These are phyloP conservation scores for Kazachstania bromeliacearum DNA, from an alignment of 805 yeast species.

Conservation along the genomic window DNA sequence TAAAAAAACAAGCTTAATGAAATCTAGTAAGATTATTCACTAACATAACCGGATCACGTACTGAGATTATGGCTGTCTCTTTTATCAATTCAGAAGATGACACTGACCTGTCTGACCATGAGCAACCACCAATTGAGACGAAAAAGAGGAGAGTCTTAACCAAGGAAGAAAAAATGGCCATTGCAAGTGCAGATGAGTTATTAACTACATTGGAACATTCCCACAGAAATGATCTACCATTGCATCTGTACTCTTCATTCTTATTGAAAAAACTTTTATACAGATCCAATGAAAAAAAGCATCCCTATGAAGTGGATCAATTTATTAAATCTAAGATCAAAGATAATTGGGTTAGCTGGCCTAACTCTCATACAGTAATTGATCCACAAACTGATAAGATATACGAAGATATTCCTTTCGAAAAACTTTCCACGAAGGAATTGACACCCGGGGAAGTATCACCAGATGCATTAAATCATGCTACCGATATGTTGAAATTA, in stretches of 20 bases:
- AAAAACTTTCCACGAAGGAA: background rate
- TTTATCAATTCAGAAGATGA: too few relatives aligned
- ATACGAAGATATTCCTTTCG: constrained; percentile 15
- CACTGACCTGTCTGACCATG: too few relatives aligned
- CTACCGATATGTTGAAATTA: constrained; percentile 16
- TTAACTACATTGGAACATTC: constrained; percentile 38
- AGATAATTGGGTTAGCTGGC: constrained; percentile 52
- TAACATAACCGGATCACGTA: too few relatives aligned
- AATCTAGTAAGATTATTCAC: too few relatives aligned
- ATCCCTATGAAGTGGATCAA: constrained; percentile 29
- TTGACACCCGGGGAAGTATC: constrained; percentile 21
- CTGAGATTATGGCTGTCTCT: too few relatives aligned
- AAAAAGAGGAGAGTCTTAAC: background rate
- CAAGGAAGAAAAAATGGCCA: constrained; percentile 8
- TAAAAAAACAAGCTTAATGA: too few relatives aligned
- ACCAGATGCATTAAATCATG: constrained; percentile 16
- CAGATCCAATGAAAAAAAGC: constrained; percentile 22
- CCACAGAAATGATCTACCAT: constrained; percentile 45
- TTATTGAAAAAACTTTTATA: constrained; percentile 27
- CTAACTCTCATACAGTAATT: constrained; percentile 30
- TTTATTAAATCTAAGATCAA: constrained; percentile 29
- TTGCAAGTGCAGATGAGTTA: constrained; percentile 23
- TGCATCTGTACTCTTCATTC: constrained; percentile 54
- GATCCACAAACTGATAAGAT: constrained; percentile 22
- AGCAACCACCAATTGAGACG: too few relatives aligned